A percentile compares a stretch with the other conserved stretches of the same genome.
These are phyloP conservation scores for Rubroshorea leprosula DNA, from an alignment of 345 rosid genomes.

Conservation along the genomic window DNA sequence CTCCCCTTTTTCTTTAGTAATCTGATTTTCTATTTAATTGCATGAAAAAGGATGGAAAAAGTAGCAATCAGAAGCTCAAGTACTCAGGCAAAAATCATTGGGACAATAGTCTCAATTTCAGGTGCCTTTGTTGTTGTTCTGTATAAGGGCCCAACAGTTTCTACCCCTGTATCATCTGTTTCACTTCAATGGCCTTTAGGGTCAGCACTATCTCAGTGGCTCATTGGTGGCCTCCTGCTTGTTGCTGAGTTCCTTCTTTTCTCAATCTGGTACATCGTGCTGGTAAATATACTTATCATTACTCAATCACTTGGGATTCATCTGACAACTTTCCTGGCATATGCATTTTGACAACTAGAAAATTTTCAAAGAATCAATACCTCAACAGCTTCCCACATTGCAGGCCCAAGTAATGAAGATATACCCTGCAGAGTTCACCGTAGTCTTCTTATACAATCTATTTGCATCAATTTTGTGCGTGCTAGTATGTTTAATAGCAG, in stretches of 20 bases:
- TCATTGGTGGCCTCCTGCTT: background rate
- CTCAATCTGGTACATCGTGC: background rate
- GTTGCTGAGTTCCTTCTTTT: background rate
- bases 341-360: background rate
- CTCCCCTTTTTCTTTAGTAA: no score
- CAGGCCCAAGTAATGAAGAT: constrained; percentile 22
- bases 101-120: constrained; percentile 23
- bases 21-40: no score
- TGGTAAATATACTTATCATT: background rate
- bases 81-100: constrained; percentile 19
- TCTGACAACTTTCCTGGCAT: background rate
- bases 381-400: background rate
- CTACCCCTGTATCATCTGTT: background rate
- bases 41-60: no score
- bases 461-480: constrained; percentile 9
- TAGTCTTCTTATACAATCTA: constrained; percentile 7
- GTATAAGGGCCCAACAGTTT: constrained; percentile 20
- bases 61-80: constrained; percentile 5
- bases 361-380: background rate
- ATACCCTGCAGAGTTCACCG: constrained; percentile 16
- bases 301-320: no score
- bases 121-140: constrained; percentile 25
- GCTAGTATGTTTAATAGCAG: constrained; percentile 19
- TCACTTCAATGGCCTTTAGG: background rate
- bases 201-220: background rate